Evolutionary conservation across 192 early-diverging fungal species (phyloP), one percentile per base, ranked within the genome.

Genomic region (Oehlia diaphana): DNA sequence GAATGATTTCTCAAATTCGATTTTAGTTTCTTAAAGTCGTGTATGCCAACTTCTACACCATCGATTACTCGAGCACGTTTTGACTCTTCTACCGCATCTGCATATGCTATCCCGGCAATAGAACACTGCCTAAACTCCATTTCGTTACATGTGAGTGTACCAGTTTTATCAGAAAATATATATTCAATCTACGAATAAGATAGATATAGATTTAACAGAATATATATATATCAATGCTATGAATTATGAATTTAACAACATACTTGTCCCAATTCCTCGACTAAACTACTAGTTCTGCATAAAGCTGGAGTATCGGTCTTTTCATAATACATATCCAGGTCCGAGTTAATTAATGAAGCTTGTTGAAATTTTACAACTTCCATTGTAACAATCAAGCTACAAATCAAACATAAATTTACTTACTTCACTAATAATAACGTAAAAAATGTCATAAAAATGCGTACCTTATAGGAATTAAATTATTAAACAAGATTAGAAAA

Each of bases 401-500:
- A 88, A 16, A 91, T 58, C 16, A 58, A 58, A 58, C 16, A 47
- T 47, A 47, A 47, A 6, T 2, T 47, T 47, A 47, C 10, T 12
- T 12, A 47, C 44, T 47, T 47, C 0, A 12, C 44, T 47, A 47
- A 16, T 21, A 58, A 13, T 74, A 28, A 53, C 16, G 21, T 13
- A 61, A 6, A 53, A 2, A 74, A 58, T 58, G 7, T 26, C 21
- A 28, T 63, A 8, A 35, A 16, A 42, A n/a, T 70, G 13, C 21
- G 4, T 82, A 94, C 91, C 89, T 94, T 80, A 99, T 94, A 16
- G 98, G 98, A 84, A 99, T 99, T 85, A 99, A 89, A 86, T 96
- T 98, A 91, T 99, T 99, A 90, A 95, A 99, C 63, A 99, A 86
- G 88, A 99, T 98, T 83, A 98, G 92, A 82, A 96, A 99, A 16